Evolutionary conservation across 352 stramenopile species (phyloP).

Genomic region (Phytophthora constricta): DNA sequence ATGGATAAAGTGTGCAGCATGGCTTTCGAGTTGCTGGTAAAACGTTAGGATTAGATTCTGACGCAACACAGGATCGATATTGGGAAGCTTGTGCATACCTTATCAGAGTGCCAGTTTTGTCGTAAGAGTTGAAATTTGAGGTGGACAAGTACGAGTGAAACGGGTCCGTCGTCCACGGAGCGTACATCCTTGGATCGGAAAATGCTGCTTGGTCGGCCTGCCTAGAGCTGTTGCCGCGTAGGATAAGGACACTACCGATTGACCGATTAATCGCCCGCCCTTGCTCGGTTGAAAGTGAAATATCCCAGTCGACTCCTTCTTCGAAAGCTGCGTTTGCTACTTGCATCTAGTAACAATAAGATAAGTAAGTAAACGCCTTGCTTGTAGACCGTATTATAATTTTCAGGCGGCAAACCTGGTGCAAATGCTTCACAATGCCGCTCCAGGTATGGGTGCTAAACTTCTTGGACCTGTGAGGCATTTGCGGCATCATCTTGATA

Average conservation of each 20-base stretch:
- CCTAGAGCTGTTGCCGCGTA: constrained; percentile 46
- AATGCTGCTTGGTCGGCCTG: constrained; percentile 43
- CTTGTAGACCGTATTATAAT: not conserved
- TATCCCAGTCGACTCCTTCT: constrained; percentile 68
- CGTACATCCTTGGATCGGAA: constrained; percentile 51
- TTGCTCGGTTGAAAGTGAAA: constrained; percentile 39
- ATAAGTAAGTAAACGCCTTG: not conserved
- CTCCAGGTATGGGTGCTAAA: constrained; percentile 80
- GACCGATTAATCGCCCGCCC: constrained; percentile 44
- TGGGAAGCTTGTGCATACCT: constrained; percentile 35
- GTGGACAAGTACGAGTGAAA: constrained; percentile 42
- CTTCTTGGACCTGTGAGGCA: constrained; percentile 69
- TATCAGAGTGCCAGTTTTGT: constrained; percentile 70
- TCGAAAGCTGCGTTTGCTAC: constrained; percentile 62
- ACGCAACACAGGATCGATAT: not conserved
- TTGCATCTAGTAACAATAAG: constrained; percentile 57
- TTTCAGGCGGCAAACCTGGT: constrained; percentile 47
- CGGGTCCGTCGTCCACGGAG: constrained; percentile 43
- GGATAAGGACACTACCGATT: constrained; percentile 56
- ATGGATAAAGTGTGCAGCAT: constrained; percentile 53
- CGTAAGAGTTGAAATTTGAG: constrained; percentile 59
- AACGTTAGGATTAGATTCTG: not conserved
- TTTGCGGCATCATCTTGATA: constrained; percentile 72
- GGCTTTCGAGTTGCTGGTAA: constrained; percentile 70
- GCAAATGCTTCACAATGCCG: constrained; percentile 77